phyloP scores from a whole-genome alignment of 1,139 yeast genomes.

The Suhomyces bolitotheri region DNA sequence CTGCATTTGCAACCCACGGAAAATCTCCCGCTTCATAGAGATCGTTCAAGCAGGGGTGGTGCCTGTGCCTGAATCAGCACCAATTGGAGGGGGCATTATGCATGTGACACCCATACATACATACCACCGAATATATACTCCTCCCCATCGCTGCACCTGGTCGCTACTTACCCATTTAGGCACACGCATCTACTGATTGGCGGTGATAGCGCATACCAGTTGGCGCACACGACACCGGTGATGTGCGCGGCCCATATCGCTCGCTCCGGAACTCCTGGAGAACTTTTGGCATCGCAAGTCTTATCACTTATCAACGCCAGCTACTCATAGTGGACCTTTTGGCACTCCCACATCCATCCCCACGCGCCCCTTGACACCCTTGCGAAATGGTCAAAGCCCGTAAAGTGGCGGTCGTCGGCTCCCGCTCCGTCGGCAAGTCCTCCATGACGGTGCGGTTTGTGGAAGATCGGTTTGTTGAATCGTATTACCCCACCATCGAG shows the following conservation, averaged over 20 bases:
- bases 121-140: too few relatives aligned
- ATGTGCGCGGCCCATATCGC: conserved; percentile 2
- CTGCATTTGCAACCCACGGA: too few relatives aligned
- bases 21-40: too few relatives aligned
- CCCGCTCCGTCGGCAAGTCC: conserved; percentile 88
- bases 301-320: background rate
- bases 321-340: background rate
- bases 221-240: conserved; percentile 3
- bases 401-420: conserved; percentile 85
- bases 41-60: too few relatives aligned
- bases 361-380: background rate
- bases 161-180: too few relatives aligned
- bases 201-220: too few relatives aligned
- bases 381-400: conserved; percentile 53
- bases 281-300: background rate
- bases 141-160: too few relatives aligned
- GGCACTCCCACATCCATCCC: background rate
- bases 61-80: too few relatives aligned
- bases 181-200: too few relatives aligned
- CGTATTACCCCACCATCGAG: conserved; percentile 90
- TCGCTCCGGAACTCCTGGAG: conserved; percentile 2
- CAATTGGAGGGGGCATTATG: too few relatives aligned
- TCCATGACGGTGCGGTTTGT: conserved; percentile 85
- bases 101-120: too few relatives aligned
- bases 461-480: conserved; percentile 85